Conservation (phyloP, 139 green algal species). For the Chlamydomonas sphaeroides region DNA sequence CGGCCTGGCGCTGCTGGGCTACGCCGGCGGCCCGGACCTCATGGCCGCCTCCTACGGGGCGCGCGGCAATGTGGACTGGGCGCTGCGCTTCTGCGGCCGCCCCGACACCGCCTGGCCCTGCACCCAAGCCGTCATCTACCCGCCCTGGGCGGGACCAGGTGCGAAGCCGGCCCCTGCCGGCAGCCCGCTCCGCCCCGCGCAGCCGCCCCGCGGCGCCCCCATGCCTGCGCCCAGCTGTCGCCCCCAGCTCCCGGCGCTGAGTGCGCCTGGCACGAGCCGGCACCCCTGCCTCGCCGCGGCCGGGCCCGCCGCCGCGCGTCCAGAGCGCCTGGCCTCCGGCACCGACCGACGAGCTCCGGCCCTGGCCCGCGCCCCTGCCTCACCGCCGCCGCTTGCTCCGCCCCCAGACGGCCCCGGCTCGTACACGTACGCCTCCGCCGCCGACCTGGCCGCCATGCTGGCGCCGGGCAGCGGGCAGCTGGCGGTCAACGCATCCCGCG, state of each 20-base stretch:
- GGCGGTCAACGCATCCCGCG: slow-evolving; percentile 19
- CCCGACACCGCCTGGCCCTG: background rate
- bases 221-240: background rate
- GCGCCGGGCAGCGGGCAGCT: background rate
- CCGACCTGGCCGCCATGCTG: background rate
- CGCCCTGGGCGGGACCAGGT: slow-evolving; percentile 2
- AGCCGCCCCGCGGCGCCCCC: no score
- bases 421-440: background rate
- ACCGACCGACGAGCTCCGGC: no score
- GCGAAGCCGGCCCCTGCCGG: no score
- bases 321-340: no score
- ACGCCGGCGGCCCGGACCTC: slow-evolving; percentile 5
- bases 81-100: background rate
- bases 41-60: slow-evolving; percentile 4
- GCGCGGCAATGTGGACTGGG: slow-evolving; percentile 1
- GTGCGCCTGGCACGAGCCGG: no score
- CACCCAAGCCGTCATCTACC: background rate
- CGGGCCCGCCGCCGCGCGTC: no score
- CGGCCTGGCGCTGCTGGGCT: slow-evolving; percentile 20
- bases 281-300: no score
- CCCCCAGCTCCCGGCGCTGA: background rate
- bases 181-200: background rate
- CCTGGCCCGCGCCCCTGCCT: no score
- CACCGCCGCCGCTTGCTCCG: no score
- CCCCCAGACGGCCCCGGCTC: background rate